Conservation (phyloP, 1,284 basidiomycete species). For the Leccinum griseonigrum region DNA sequence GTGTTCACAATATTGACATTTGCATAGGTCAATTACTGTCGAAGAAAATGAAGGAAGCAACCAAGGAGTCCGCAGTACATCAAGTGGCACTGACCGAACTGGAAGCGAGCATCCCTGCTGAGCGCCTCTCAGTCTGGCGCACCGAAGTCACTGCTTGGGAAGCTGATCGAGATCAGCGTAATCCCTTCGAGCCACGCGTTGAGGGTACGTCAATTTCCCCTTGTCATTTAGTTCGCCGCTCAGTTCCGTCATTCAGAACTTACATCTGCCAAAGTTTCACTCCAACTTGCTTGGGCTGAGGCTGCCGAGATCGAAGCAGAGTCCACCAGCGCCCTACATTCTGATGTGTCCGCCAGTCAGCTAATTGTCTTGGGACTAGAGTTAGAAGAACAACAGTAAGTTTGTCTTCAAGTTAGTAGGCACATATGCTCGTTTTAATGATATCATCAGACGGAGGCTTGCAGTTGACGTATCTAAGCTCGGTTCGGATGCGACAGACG, state of each 20-base stretch:
- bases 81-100: neutral
- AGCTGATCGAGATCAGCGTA: neutral
- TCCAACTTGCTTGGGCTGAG: neutral
- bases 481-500: neutral
- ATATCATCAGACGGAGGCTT: neutral
- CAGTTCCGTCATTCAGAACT: neutral
- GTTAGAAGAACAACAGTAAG: neutral
- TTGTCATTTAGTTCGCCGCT: neutral
- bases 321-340: neutral
- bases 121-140: neutral
- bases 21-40: neutral
- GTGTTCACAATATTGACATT: neutral
- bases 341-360: neutral
- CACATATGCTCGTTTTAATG: neutral
- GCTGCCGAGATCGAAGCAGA: neutral
- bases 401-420: neutral
- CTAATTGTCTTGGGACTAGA: neutral
- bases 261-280: neutral
- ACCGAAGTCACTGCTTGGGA: neutral
- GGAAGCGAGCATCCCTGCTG: neutral
- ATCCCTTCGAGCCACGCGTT: neutral
- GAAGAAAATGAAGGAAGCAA: neutral
- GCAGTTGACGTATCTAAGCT: neutral
- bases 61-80: neutral
- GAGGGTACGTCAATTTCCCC: neutral